These are phyloP conservation scores for Sclerotinia subarctica DNA, from an alignment of 2,329 filamentous ascomycete genomes.

Conservation along the genomic window DNA sequence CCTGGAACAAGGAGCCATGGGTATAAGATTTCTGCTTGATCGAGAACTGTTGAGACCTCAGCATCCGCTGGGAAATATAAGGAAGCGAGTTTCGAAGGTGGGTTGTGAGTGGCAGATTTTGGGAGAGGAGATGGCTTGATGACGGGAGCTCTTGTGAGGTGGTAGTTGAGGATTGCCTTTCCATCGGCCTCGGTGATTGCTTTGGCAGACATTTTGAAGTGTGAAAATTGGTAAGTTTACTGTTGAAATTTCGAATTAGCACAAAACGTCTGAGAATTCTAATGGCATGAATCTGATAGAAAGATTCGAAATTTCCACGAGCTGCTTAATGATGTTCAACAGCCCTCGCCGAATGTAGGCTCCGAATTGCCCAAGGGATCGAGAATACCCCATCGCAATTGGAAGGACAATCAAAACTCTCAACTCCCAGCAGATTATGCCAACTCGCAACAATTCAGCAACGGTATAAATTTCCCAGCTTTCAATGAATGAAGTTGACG, in stretches of 20 bases:
- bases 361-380: not conserved
- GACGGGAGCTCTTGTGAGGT: slow-evolving; percentile 93
- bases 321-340: slow-evolving; percentile 5
- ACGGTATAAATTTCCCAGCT: not conserved
- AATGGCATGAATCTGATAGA: slow-evolving; percentile 2
- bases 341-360: not conserved
- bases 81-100: slow-evolving; percentile 83
- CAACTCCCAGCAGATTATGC: slow-evolving; percentile 11
- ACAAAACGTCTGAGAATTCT: not conserved
- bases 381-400: slow-evolving; percentile 10
- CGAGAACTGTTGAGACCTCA: slow-evolving; percentile 76
- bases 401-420: not conserved
- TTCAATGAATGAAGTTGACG: slow-evolving; percentile 4
- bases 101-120: slow-evolving; percentile 80
- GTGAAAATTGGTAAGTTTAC: slow-evolving; percentile 27
- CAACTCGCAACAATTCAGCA: slow-evolving; percentile 12
- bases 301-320: not conserved
- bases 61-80: slow-evolving; percentile 90
- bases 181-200: slow-evolving; percentile 98
- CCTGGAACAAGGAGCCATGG: slow-evolving; percentile 85
- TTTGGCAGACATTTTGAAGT: slow-evolving; percentile 80
- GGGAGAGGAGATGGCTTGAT: slow-evolving; percentile 98
- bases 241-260: slow-evolving; percentile 15
- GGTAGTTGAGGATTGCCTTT: slow-evolving; percentile 99
- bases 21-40: slow-evolving; percentile 95